Evolutionary conservation across 2,329 filamentous ascomycete species (phyloP), one percentile per base, ranked within the genome.

Genomic region (Stemphylium beticola): DNA sequence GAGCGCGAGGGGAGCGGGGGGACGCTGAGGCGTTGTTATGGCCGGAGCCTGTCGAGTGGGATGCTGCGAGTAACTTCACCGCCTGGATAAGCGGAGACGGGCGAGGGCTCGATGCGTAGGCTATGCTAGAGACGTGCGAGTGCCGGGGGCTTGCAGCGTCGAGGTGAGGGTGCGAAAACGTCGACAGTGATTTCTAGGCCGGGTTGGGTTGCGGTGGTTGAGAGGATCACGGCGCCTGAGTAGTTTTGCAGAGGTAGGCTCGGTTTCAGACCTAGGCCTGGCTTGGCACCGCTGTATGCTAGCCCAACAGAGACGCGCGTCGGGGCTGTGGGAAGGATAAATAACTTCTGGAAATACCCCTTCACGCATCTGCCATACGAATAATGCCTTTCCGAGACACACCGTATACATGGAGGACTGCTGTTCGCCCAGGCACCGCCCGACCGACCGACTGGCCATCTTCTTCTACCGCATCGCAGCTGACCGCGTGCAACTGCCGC

Each of bases 21-120:
- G n/a, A n/a, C 61, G 62, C 60, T 64, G 64, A 59, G 64, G 68
- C 66, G 69, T 72, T 74, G 72, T 71, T 71, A 65, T 71, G 65
- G 61, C 60, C 64, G 68, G 64, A 69, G 64, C 60, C 64, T 69
- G 62, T 71, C 59, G 68, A 69, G 69, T 67, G 66, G 71, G 65
- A 68, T 72, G 67, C 61, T 66, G 62, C 58, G 61, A 58, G 61
- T 64, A 29, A 73, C 64, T 74, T 76, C 74, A 76, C 73, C 72
- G 74, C 73, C 71, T 71, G 66, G 63, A 60, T 60, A 45, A 61
- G 64, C 47, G 50, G 54, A 50, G 60, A 52, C 57, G 56, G 55
- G 31, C 31, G 41, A 46, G 39, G 56, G 58, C 48, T 59, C 42
- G 62, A 54, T 54, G 57, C 39, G 51, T 43, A 54, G 44, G 59